Base-by-base conservation (phyloP, 2,329 filamentous ascomycete species). In the Fusarium penzigii region DNA sequence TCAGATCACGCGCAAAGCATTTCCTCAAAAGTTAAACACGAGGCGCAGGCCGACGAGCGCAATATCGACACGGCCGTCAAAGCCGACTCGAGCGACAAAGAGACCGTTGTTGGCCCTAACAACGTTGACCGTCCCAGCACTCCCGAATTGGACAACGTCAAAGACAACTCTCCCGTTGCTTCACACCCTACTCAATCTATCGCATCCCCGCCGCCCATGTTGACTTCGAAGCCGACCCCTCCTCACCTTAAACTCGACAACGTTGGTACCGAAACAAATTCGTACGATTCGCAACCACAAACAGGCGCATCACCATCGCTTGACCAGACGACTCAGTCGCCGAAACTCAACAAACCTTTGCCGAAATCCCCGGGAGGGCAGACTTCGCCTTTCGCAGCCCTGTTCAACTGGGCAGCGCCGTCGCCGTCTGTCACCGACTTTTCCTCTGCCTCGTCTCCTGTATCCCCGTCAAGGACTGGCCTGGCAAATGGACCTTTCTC, bases 361-460 rank as follows among this genome's bases (percentile, higher is more conserved):
- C 80, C 81, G 11, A 82, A 75, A 57, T 84, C 81, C 7, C 81
- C 82, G 3, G 70, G 20, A 25, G 20, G 69, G 49, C 79, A 52
- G 67, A 68, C 59, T 70, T 80, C 49, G 68, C 80, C 65, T 69
- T 72, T 83, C 56, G 77, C 77, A 48, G 74, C 70, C 29, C 75
- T 83, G 60, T 83, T 84, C 63, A 78, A 76, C 62, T 84, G 82
- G 82, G 66, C 65, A 44, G 72, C 73, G 48, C 70, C 71, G 44
- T 76, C 78, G 36, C 74, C 78, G 9, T 75, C 78, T 17, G 70
- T 68, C 44, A 79, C 78, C 16, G 78, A 82, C 39, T 76, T 75
- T 58, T 83, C 80, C 2, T 80, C 81, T 52, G 72, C 81, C 29
- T 76, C 79, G 4, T 84, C 82, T 11, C 80, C 81, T 14, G 70